Base-by-base conservation (phyloP, 2,329 filamentous ascomycete species). In the Elsinoe fawcettii region DNA sequence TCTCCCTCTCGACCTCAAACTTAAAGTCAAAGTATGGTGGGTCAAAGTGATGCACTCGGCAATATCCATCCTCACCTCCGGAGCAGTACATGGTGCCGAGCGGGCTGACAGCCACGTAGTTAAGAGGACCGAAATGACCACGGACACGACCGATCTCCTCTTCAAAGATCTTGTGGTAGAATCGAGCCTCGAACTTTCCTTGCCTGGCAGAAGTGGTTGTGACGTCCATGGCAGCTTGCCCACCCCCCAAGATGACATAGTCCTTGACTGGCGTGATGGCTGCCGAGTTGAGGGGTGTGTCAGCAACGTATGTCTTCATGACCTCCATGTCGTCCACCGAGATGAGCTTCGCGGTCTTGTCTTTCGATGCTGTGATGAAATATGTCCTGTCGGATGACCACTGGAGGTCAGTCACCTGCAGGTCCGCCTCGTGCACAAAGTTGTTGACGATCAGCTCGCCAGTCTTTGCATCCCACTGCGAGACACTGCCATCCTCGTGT, bases 111-210 rank as follows among this genome's bases (percentile, higher is more conserved):
- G 93, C 91, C 66, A 99, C 90, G 62, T 93, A 96, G 81, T 99
- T 96, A 61, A 96, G 80, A 64, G 88, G 93, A 71, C 93, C 93
- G 75, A 99, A 99, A 75, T 99, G 93, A 62, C 93, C 93, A 71
- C 90, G 84, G 63, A 99, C 93, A 79, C 93, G 87, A 66, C 93
- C 93, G 69, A 97, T 92, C 79, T 99, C 93, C 75, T 99, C 92
- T 76, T 96, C 90, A 73, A 99, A 97, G 73, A 99, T 87, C 82
- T 95, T 97, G 85, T 99, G 93, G 81, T 96, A 99, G 82, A 99
- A 99, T 64, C 93, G 86, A 44, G 93, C 93, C 76, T 99, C 93
- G 79, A 99, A 99, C 78, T 97, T 97, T 77, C 93, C 93, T 80
- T 99, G 93, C 64, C 93, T 84, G 51, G 90, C 86, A 32, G 87